Evolutionary conservation across 2,329 filamentous ascomycete species (phyloP).

Genomic region (Harringtonia aguacate): DNA sequence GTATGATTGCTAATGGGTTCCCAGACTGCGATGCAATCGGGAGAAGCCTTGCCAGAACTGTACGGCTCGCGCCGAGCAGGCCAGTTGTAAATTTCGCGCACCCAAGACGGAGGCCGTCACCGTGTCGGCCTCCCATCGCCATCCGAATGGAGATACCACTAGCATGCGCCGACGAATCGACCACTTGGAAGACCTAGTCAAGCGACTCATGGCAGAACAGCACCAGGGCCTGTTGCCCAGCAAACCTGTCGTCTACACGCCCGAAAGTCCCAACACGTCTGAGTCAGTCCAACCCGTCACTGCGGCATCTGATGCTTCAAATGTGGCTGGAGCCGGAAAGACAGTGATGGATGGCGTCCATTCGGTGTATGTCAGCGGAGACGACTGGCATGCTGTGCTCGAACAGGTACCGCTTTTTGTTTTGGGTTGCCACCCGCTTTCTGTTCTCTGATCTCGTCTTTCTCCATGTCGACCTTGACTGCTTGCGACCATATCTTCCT

Average conservation of each 20-base stretch:
- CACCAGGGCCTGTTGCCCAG: not conserved
- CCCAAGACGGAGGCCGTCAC: not conserved
- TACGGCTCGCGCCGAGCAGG: not conserved
- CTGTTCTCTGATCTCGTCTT: not conserved
- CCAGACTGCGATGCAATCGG: constrained; percentile 1
- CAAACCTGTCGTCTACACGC: too few relatives aligned
- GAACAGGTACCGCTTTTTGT: not conserved
- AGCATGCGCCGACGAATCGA: constrained; percentile 1
- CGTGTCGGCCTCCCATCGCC: too few relatives aligned
- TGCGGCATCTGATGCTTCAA: not conserved
- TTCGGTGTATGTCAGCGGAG: not conserved
- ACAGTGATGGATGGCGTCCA: not conserved
- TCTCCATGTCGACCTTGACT: not conserved
- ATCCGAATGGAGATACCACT: not conserved
- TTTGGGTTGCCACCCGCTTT: not conserved
- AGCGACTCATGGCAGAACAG: not conserved
- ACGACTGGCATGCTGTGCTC: not conserved
- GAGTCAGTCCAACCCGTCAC: too few relatives aligned
- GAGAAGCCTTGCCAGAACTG: constrained; percentile 2
- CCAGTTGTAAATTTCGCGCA: not conserved
- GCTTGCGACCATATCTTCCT: not conserved
- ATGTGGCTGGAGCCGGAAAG: not conserved
- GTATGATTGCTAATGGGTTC: not conserved
- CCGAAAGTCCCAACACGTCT: not conserved
- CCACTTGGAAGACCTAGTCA: constrained; percentile 1